phyloP scores from a whole-genome alignment of 2,329 filamentous ascomycete species.

The Escovopsis weberi region DNA sequence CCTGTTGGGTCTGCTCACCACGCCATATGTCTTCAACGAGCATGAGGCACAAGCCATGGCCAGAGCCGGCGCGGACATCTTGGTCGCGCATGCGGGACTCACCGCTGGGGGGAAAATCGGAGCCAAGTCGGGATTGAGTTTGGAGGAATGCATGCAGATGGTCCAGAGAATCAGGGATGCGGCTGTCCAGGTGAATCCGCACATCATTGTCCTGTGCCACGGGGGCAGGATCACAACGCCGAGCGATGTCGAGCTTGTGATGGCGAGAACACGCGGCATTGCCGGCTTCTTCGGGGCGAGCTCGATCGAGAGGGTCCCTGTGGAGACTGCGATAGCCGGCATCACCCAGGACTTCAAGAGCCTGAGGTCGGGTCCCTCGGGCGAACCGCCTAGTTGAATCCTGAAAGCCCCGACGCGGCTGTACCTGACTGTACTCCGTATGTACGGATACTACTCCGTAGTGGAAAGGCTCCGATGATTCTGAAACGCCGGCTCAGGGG shows the following conservation, averaged over 20 bases:
- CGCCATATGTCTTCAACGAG: constrained; percentile 54
- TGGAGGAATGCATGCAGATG: constrained; percentile 48
- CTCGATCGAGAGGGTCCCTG: constrained; percentile 54
- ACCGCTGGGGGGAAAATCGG: constrained; percentile 52
- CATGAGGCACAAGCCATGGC: constrained; percentile 49
- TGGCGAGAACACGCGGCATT: constrained; percentile 44
- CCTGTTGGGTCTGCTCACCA: constrained; percentile 46
- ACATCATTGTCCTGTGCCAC: constrained; percentile 55
- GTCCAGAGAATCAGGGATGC: constrained; percentile 52
- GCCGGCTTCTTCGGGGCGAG: constrained; percentile 61
- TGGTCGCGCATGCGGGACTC: constrained; percentile 56
- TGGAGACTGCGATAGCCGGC: constrained; percentile 47
- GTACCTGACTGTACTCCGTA: too few species aligned
- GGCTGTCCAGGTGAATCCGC: constrained; percentile 36
- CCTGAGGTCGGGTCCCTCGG: not conserved
- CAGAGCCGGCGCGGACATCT: constrained; percentile 47
- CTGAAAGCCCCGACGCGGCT: too few species aligned
- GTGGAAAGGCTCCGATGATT: too few species aligned
- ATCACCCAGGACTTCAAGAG: constrained; percentile 17
- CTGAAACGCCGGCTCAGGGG: too few species aligned
- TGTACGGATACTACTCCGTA: too few species aligned
- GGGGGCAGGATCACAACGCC: constrained; percentile 53
- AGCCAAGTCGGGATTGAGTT: constrained; percentile 41
- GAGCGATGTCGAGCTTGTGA: constrained; percentile 47
- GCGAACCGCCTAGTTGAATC: too few species aligned